phyloP scores from a whole-genome alignment of 176 grass and related monocot genomes.

The Alloteropsis semialata region DNA sequence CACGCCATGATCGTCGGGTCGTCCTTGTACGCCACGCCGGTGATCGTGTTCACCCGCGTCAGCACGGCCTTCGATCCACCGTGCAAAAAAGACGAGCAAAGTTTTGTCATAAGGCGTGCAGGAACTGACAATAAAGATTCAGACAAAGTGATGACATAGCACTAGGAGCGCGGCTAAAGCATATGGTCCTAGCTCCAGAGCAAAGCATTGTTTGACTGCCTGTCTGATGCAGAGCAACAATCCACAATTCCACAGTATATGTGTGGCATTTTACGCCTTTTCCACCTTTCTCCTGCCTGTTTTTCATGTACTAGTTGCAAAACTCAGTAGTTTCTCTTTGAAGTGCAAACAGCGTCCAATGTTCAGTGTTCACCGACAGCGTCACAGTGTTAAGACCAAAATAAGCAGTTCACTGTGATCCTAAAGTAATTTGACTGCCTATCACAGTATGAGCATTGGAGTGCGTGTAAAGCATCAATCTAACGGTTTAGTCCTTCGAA shows the following conservation, averaged over 20 bases:
- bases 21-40: slow-evolving; percentile 80
- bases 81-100: background rate
- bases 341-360: background rate
- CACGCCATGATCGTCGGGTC: slow-evolving; percentile 92
- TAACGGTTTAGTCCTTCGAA: too few relatives aligned
- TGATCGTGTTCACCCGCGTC: slow-evolving; percentile 77
- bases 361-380: background rate
- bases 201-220: slow-evolving; percentile 9
- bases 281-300: background rate
- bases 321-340: background rate
- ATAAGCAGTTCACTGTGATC: background rate
- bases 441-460: background rate
- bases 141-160: background rate
- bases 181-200: background rate
- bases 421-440: too few relatives aligned
- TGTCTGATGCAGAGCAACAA: slow-evolving; percentile 1
- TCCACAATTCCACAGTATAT: background rate
- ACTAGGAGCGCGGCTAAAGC: background rate
- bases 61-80: slow-evolving; percentile 51
- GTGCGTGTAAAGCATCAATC: too few relatives aligned
- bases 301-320: background rate
- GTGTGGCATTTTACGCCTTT: background rate
- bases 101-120: slow-evolving; percentile 17
- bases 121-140: background rate
- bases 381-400: background rate